Percentiles rank a stretch among this genome's conserved stretches.
Conservation (phyloP, 73 alveolate species). For the Strombidium stylifer region DNA sequence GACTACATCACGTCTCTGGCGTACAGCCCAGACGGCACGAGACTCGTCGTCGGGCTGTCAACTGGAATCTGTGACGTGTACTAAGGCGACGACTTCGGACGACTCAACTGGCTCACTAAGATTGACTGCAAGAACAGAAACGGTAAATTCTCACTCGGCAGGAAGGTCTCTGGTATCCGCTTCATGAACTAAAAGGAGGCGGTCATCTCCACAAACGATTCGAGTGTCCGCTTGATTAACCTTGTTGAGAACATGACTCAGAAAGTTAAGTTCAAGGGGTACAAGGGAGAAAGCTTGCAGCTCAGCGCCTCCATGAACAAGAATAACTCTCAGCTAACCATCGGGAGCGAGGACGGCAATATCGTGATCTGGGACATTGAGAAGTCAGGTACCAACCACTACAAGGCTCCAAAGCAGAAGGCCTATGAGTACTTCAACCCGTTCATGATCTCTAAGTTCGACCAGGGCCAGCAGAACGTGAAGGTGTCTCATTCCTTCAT, state of each 20-base stretch:
- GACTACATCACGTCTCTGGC: conserved; percentile 66
- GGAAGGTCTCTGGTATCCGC: conserved; percentile 73
- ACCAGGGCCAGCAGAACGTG: too few relatives aligned
- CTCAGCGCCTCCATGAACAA: background rate
- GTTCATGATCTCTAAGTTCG: too few relatives aligned
- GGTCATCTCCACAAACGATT: conserved; percentile 80
- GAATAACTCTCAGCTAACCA: background rate
- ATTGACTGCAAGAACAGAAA: conserved; percentile 78
- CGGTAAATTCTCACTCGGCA: conserved; percentile 77
- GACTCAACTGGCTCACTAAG: conserved; percentile 60
- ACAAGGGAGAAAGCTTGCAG: conserved; percentile 32
- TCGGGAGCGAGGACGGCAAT: too few relatives aligned
- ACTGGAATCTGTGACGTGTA: conserved; percentile 43
- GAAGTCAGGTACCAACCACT: too few relatives aligned
- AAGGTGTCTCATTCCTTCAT: too few relatives aligned
- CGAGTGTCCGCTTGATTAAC: conserved; percentile 71
- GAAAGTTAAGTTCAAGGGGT: conserved; percentile 83
- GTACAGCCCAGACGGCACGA: conserved; percentile 63
- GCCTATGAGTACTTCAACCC: too few relatives aligned
- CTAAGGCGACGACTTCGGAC: conserved; percentile 44
- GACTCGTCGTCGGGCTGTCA: conserved; percentile 56
- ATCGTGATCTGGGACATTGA: too few relatives aligned
- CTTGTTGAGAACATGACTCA: conserved; percentile 53
- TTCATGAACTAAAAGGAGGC: conserved; percentile 65
- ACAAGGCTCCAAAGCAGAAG: too few relatives aligned